Conservation (phyloP, 164 flowering plant species). For the Sextonia rubra region DNA sequence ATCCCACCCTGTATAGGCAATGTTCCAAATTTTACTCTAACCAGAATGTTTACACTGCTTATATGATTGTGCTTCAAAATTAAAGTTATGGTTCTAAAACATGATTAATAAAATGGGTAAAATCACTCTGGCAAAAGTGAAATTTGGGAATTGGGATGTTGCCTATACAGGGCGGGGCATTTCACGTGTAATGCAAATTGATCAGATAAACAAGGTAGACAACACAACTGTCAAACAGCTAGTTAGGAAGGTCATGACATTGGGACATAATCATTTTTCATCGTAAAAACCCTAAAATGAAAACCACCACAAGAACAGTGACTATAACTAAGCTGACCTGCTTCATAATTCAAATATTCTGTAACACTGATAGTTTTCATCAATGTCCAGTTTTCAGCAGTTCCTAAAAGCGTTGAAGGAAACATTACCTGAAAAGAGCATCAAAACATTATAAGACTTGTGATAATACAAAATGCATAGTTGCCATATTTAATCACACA, state of each 20-base stretch:
- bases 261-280: neutral
- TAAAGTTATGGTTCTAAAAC: too few relatives aligned
- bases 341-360: constrained; percentile 87
- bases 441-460: neutral
- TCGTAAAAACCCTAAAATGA: neutral
- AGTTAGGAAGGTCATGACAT: neutral
- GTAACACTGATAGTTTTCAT: constrained; percentile 96
- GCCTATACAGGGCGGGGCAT: too few relatives aligned
- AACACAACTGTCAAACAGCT: neutral
- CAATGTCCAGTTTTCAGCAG: constrained; percentile 88
- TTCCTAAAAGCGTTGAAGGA: constrained; percentile 85
- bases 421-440: constrained; percentile 72
- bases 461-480: neutral
- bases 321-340: constrained; percentile 40
- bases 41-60: too few relatives aligned
- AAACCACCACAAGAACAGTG: neutral
- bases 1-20: too few relatives aligned
- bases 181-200: too few relatives aligned
- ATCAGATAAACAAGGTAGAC: too few relatives aligned
- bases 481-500: neutral
- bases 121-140: too few relatives aligned
- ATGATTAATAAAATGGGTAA: too few relatives aligned
- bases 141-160: too few relatives aligned
- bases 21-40: too few relatives aligned
- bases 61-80: too few relatives aligned